Conservation (phyloP, 2,329 filamentous ascomycete species). For the Sordariomycetes sp. region DNA sequence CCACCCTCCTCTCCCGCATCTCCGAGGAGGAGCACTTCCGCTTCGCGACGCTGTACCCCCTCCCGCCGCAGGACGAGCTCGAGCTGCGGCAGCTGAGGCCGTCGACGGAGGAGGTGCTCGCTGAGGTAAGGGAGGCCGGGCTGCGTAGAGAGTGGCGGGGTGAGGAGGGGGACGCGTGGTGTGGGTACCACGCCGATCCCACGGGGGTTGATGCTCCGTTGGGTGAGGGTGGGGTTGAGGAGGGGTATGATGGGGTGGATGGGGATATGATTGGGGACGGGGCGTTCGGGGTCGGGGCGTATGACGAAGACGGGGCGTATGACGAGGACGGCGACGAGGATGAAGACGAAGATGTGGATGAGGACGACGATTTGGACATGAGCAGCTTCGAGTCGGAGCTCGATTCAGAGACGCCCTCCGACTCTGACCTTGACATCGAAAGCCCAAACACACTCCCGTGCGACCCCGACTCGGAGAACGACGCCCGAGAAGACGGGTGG, state of each 20-base stretch:
- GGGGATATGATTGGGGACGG: background rate
- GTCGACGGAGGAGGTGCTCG: background rate
- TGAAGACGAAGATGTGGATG: background rate
- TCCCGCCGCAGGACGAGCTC: background rate
- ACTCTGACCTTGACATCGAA: background rate
- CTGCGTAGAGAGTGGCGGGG: background rate
- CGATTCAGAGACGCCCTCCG: background rate
- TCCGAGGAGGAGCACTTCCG: background rate
- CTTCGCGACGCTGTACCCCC: background rate
- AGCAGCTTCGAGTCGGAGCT: background rate
- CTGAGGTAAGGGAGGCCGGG: background rate
- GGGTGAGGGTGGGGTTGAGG: background rate
- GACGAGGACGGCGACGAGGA: background rate
- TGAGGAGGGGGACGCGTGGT: background rate
- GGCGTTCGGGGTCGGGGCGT: background rate
- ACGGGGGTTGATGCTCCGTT: background rate
- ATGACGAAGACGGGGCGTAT: background rate
- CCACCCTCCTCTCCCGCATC: background rate
- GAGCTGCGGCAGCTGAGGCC: background rate
- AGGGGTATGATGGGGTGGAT: background rate
- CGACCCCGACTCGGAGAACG: too few relatives aligned
- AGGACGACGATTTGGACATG: background rate
- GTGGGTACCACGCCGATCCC: background rate
- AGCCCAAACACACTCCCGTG: too few relatives aligned
- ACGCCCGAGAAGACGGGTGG: too few relatives aligned